Conservation (phyloP, 441 rosid species). For the Melastoma candidum region DNA sequence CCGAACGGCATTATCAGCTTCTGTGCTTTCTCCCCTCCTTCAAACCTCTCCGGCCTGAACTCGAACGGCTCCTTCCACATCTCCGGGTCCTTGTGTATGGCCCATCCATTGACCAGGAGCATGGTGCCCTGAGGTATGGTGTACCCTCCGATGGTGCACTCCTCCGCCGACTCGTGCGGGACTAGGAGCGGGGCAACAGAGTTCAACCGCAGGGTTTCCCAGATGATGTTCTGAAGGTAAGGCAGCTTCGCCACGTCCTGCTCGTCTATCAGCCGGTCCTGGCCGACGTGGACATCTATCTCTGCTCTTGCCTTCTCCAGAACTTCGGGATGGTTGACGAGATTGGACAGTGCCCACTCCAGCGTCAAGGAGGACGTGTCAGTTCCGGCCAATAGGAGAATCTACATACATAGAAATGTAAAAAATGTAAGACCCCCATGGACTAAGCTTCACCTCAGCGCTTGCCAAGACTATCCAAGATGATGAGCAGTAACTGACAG, state of each 20-base stretch:
- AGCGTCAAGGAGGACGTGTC: background rate
- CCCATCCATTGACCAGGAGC: slow-evolving; percentile 3
- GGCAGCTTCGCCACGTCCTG: background rate
- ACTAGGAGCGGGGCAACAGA: background rate
- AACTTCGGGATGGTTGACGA: background rate
- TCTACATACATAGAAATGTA: background rate
- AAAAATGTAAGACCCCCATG: background rate
- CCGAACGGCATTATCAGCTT: slow-evolving; percentile 11
- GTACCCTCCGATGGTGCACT: background rate
- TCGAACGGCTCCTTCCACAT: background rate
- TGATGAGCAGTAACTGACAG: too few species aligned
- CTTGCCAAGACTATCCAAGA: too few species aligned
- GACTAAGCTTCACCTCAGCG: too few species aligned
- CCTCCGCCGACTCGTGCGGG: too few species aligned
- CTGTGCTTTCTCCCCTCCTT: slow-evolving; percentile 1
- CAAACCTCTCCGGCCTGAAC: slow-evolving; percentile 8
- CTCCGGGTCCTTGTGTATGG: slow-evolving; percentile 4
- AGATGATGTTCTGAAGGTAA: background rate
- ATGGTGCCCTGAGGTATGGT: slow-evolving; percentile 4
- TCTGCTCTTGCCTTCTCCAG: background rate
- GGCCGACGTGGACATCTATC: background rate
- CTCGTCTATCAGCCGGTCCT: background rate
- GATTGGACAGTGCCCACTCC: background rate
- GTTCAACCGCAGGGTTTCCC: background rate
- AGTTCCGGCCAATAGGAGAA: background rate